Evolutionary conservation across 1,284 basidiomycete species (phyloP).

Genomic region (Pisolithus thermaeus): DNA sequence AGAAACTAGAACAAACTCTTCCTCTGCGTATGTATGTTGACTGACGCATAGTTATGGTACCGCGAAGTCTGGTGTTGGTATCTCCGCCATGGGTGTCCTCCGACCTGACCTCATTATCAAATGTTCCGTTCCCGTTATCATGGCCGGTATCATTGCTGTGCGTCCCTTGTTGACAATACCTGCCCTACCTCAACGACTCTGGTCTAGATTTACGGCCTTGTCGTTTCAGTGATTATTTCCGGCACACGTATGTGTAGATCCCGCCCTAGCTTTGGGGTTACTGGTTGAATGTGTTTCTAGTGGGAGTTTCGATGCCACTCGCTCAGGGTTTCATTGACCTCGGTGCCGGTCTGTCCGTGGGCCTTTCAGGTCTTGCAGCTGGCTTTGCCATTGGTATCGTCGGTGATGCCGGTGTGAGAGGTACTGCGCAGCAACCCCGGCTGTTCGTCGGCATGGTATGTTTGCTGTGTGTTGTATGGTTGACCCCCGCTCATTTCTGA

Average conservation of each 20-base stretch:
- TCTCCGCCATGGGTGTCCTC: conserved; percentile 97
- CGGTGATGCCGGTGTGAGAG: conserved; percentile 90
- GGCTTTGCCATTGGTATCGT: conserved; percentile 94
- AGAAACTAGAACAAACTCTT: not conserved
- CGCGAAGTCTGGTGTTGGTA: conserved; percentile 98
- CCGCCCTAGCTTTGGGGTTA: conserved; percentile 38
- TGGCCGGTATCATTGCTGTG: conserved; percentile 99
- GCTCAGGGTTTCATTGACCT: conserved; percentile 87
- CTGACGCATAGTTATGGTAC: conserved; percentile 74
- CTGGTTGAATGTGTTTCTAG: conserved; percentile 33
- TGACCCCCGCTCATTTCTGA: conserved; percentile 8
- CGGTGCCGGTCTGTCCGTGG: conserved; percentile 84
- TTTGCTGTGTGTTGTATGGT: not conserved
- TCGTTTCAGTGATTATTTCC: conserved; percentile 87
- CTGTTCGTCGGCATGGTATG: conserved; percentile 85
- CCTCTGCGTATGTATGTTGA: conserved; percentile 6
- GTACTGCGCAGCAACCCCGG: conserved; percentile 87
- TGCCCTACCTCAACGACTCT: not conserved
- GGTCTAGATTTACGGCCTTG: conserved; percentile 75
- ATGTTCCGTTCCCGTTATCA: conserved; percentile 96
- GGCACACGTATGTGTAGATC: conserved; percentile 54
- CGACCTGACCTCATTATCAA: conserved; percentile 93
- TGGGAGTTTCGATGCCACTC: conserved; percentile 52
- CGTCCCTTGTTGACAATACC: conserved; percentile 2
- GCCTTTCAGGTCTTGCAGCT: conserved; percentile 84